phyloP scores from a whole-genome alignment of 257 asterid genomes.

The Cinchona pubescens region DNA sequence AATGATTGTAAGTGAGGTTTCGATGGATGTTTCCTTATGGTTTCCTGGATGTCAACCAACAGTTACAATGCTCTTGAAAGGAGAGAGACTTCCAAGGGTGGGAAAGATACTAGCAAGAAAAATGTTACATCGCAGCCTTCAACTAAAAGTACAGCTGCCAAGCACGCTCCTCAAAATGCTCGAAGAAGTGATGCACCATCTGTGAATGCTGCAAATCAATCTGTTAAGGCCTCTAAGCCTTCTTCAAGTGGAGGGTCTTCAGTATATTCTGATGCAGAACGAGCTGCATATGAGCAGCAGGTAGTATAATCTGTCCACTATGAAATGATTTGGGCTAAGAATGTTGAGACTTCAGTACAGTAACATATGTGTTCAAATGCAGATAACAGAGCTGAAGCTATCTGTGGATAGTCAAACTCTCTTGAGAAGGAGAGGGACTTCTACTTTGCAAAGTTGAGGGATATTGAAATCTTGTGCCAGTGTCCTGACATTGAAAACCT shows the following conservation, averaged over 20 bases:
- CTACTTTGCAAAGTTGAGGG: constrained; percentile 86
- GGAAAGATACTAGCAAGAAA: constrained; percentile 72
- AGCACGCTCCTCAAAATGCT: constrained; percentile 46
- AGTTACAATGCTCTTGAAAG: constrained; percentile 90
- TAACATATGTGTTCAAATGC: constrained; percentile 23
- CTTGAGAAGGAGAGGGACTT: constrained; percentile 95
- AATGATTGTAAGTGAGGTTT: not conserved
- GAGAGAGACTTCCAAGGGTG: constrained; percentile 86
- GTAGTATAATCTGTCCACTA: constrained; percentile 27
- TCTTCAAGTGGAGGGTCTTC: constrained; percentile 70
- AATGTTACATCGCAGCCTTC: constrained; percentile 56
- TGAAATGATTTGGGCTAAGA: not conserved
- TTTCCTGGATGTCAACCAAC: constrained; percentile 18
- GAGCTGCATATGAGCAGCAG: constrained; percentile 61
- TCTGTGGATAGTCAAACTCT: constrained; percentile 78
- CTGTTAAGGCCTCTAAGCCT: constrained; percentile 63
- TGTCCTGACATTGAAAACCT: constrained; percentile 58
- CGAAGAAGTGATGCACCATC: constrained; percentile 50
- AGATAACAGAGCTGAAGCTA: constrained; percentile 82
- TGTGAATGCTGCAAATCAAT: constrained; percentile 36
- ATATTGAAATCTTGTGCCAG: constrained; percentile 80
- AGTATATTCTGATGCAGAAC: constrained; percentile 51
- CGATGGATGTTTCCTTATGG: constrained; percentile 9
- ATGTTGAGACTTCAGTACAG: constrained; percentile 8
- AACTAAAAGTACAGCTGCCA: constrained; percentile 48